phyloP scores from a whole-genome alignment of 768 basidiomycete genomes.

The Symmetrospora coprosmae region DNA sequence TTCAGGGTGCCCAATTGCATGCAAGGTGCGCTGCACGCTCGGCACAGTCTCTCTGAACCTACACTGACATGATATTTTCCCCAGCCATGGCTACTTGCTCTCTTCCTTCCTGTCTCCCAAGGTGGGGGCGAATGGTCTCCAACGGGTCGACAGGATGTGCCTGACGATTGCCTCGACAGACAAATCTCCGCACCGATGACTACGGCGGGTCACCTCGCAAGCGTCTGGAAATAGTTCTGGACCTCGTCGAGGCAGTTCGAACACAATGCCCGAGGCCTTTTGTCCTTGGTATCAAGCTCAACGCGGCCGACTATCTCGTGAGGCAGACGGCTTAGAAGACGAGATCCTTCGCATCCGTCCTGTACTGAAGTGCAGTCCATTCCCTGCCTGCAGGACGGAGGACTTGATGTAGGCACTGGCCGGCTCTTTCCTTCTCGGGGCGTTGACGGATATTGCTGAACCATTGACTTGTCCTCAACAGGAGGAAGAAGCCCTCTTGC shows the following conservation, averaged over 20 bases:
- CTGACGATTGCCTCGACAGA: too few species aligned
- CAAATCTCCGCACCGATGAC: conserved; percentile 49
- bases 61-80: conserved; percentile 31
- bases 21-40: conserved; percentile 8
- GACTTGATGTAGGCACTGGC: background rate
- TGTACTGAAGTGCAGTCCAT: too few species aligned
- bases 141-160: too few species aligned
- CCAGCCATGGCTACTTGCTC: conserved; percentile 69
- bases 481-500: conserved; percentile 45
- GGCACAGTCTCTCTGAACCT: background rate
- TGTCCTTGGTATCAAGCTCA: conserved; percentile 63
- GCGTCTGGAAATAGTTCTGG: conserved; percentile 46
- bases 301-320: conserved; percentile 56
- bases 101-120: conserved; percentile 63
- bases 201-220: conserved; percentile 45
- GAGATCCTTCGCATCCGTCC: too few species aligned
- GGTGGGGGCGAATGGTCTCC: too few species aligned
- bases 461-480: background rate
- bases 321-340: too few species aligned
- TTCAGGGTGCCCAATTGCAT: conserved; percentile 77
- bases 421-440: too few species aligned
- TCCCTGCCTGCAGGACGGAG: background rate
- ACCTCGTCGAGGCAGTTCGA: conserved; percentile 49
- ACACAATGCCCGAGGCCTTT: conserved; percentile 47
- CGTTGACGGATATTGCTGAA: too few species aligned